Conservation (phyloP, 257 asterid species). For the Solanum gandarillasii region DNA sequence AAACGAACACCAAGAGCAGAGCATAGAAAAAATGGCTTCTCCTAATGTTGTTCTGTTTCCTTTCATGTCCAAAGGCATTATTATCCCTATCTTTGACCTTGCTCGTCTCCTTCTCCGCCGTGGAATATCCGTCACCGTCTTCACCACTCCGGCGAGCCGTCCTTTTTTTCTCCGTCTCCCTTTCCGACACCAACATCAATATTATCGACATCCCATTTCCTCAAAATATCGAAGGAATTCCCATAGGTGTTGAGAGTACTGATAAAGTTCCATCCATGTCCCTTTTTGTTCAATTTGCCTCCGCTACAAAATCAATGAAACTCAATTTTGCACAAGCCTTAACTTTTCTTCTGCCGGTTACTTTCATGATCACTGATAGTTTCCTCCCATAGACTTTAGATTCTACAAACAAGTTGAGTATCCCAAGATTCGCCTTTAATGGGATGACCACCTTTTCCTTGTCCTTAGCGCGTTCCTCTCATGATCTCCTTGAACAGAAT, state of each 20-base stretch:
- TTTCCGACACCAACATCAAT: not conserved
- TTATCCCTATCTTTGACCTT: not conserved
- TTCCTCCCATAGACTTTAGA: not conserved
- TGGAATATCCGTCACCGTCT: not conserved
- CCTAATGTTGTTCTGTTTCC: not conserved
- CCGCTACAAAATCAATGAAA: not conserved
- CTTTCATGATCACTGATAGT: not conserved
- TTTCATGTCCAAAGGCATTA: not conserved
- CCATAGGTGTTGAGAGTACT: not conserved
- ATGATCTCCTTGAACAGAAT: not conserved
- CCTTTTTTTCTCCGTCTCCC: not conserved
- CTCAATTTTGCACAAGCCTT: not conserved
- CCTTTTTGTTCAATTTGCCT: not conserved
- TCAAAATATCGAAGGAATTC: not conserved
- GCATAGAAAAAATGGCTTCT: not conserved
- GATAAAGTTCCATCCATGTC: not conserved
- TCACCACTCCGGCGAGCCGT: not conserved
- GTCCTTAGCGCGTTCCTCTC: not conserved
- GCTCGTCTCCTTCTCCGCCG: not conserved
- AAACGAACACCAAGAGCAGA: not conserved
- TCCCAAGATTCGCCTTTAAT: conserved; percentile 36
- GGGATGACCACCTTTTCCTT: conserved; percentile 35
- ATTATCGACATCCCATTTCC: not conserved
- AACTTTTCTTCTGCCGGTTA: not conserved
- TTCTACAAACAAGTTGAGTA: conserved; percentile 15